phyloP scores from a whole-genome alignment of 2,329 filamentous ascomycete species.

The Stachybotrys echinatus region DNA sequence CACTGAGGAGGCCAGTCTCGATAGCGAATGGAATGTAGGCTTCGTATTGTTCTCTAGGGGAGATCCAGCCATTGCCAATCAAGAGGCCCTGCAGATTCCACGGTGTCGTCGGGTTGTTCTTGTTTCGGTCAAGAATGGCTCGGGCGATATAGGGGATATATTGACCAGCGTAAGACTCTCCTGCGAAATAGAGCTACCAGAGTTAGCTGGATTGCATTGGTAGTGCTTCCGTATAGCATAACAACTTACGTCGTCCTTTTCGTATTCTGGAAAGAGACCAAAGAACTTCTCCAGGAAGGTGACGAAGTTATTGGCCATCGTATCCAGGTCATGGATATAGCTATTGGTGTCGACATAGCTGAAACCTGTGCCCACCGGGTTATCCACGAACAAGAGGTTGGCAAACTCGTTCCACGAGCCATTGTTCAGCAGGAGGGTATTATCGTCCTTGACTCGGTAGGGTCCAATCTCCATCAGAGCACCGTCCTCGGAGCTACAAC shows the following conservation, averaged over 20 bases:
- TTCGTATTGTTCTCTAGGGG: conserved; percentile 82
- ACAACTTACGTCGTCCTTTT: conserved; percentile 79
- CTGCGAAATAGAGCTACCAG: conserved; percentile 79
- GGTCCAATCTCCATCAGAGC: conserved; percentile 95
- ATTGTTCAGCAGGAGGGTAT: conserved; percentile 71
- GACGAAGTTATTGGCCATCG: conserved; percentile 88
- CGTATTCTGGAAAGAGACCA: conserved; percentile 82
- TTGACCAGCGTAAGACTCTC: conserved; percentile 95
- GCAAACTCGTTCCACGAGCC: conserved; percentile 99
- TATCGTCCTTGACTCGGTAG: conserved; percentile 75
- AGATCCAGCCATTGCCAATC: conserved; percentile 98
- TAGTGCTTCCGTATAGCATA: not conserved
- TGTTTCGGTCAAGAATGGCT: conserved; percentile 84
- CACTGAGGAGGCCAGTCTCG: conserved; percentile 65
- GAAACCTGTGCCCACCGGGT: conserved; percentile 93
- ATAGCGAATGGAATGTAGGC: conserved; percentile 80
- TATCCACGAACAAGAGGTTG: conserved; percentile 94
- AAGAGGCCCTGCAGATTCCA: conserved; percentile 84
- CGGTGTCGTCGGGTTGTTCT: conserved; percentile 35
- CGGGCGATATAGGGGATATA: conserved; percentile 97
- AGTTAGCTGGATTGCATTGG: conserved; percentile 12
- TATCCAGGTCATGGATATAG: conserved; percentile 76
- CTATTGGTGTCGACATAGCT: conserved; percentile 91
- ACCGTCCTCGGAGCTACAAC: conserved; percentile 96
- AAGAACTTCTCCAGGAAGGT: conserved; percentile 91